Conservation (phyloP, 768 basidiomycete species). For the Tricholoma flavovirens region DNA sequence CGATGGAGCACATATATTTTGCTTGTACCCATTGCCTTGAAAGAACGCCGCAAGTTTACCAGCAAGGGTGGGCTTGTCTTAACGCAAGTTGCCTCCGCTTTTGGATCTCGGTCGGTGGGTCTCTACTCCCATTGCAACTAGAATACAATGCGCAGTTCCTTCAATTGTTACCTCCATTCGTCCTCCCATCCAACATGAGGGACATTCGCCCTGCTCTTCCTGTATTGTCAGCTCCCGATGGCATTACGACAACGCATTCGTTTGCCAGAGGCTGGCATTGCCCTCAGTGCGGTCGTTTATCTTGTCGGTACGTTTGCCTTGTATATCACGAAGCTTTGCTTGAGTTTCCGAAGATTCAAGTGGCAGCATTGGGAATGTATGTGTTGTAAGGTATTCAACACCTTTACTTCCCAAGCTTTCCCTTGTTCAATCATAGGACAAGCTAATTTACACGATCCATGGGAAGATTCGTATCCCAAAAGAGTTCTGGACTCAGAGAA, state of each 20-base stretch:
- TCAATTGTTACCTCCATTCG: conserved; percentile 25
- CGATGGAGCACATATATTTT: conserved; percentile 14
- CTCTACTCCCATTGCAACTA: conserved; percentile 29
- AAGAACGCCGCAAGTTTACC: conserved; percentile 49
- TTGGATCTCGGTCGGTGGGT: conserved; percentile 35
- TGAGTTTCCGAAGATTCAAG: conserved; percentile 43
- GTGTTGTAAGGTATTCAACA: conserved; percentile 44
- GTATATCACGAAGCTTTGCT: not conserved
- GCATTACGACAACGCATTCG: conserved; percentile 45
- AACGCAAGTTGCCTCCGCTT: conserved; percentile 51
- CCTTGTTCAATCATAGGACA: not conserved
- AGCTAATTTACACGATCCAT: conserved; percentile 20
- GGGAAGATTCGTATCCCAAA: conserved; percentile 27
- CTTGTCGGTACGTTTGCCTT: conserved; percentile 50
- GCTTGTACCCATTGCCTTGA: conserved; percentile 40
- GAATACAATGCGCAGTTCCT: conserved; percentile 47
- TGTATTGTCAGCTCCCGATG: conserved; percentile 20
- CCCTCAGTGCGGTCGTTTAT: conserved; percentile 59
- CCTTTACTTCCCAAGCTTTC: not conserved
- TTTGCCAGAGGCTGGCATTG: conserved; percentile 72
- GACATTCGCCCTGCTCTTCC: conserved; percentile 34
- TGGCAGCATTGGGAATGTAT: conserved; percentile 75
- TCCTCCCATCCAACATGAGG: conserved; percentile 28
- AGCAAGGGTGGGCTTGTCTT: conserved; percentile 57
- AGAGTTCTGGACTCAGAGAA: conserved; percentile 29